Evolutionary conservation across 2,329 filamentous ascomycete species (phyloP), one percentile per base, ranked within the genome.

Genomic region (Diaporthe humulicola): DNA sequence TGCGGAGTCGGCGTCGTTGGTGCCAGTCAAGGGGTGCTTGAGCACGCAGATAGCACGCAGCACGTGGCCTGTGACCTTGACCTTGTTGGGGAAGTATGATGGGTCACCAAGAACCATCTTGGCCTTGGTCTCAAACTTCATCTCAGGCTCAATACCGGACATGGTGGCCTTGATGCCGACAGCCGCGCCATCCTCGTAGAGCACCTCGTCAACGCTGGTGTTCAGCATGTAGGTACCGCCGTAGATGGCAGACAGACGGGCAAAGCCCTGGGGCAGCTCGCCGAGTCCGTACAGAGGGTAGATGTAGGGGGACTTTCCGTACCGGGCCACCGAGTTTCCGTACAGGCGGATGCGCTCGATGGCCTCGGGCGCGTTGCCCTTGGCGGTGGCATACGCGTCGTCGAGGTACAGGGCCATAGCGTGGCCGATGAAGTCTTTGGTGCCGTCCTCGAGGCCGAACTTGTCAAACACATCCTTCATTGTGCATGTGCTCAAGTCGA

Each of bases 381-480:
- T 86, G 77, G 89, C 85, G 78, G 89, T 91, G 82, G 98, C 93
- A 87, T 99, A 98, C 76, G 93, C 92, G 83, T 98, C 96, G 75
- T 94, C 95, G 73, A 94, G 92, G 88, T 96, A 98, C 67, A 99
- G 92, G 75, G 97, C 97, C 97, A 99, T 99, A 81, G 96, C 95
- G 86, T 99, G 97, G 78, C 97, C 97, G 81, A 98, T 94, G 83
- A 99, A 99, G 86, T 99, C 97, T 80, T 94, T 93, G 79, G 97
- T 99, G 75, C 91, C 90, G 30, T 93, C 82, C 87, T 99, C 97
- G 76, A 99, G 93, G 74, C 95, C 94, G 80, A 98, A 99, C 85
- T 98, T 98, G 87, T 98, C 96, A 82, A 97, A 99, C 50, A 99
- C 94, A n/a, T 98, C 96, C 89, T 95, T 97, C 96, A 98, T 98